Percentiles rank a stretch among this genome's conserved stretches.
Evolutionary conservation across 345 rosid genomes (phyloP).

Genomic region (Gossypium anomalum): DNA sequence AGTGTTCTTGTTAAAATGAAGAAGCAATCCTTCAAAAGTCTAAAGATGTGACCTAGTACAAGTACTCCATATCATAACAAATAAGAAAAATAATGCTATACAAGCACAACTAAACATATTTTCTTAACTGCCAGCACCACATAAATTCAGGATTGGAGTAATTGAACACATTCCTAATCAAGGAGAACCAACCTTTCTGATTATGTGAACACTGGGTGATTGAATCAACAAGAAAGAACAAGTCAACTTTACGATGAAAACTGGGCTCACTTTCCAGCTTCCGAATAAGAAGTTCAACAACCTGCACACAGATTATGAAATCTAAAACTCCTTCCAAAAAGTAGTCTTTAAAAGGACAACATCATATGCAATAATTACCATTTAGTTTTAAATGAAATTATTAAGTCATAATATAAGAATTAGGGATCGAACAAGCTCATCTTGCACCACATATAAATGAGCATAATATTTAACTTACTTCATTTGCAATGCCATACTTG

Average conservation of each 20-base stretch:
- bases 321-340: constrained; percentile 4
- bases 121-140: background rate
- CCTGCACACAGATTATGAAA: constrained; percentile 41
- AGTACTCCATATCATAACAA: background rate
- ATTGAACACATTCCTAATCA: background rate
- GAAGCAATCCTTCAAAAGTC: background rate
- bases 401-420: background rate
- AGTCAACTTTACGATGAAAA: constrained; percentile 78
- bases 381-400: background rate
- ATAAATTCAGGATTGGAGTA: background rate
- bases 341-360: background rate
- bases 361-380: background rate
- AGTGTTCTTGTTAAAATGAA: background rate
- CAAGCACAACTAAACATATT: background rate
- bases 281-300: constrained; percentile 81
- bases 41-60: background rate
- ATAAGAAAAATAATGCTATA: background rate
- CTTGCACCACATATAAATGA: background rate
- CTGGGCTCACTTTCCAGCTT: constrained; percentile 86
- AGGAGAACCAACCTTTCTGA: constrained; percentile 60
- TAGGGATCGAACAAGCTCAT: background rate
- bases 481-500: constrained; percentile 89
- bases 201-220: constrained; percentile 87
- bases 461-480: constrained; percentile 43
- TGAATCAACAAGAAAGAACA: constrained; percentile 94